Evolutionary conservation across 257 asterid genomes (phyloP), one percentile per base, ranked within the genome.

Genomic region (Solanum piurae): DNA sequence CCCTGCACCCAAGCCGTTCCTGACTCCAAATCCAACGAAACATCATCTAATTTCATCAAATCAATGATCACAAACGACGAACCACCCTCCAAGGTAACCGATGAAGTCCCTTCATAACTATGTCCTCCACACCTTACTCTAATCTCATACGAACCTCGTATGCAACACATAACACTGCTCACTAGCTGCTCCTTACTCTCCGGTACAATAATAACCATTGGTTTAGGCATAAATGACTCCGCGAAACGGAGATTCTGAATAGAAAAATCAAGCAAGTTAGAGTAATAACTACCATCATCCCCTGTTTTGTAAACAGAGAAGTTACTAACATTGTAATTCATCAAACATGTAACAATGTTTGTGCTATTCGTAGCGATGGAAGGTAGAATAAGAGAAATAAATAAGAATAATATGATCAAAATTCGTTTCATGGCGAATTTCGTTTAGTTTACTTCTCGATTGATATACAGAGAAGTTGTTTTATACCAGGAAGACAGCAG

Each of bases 91-190:
- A 40, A 49, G 14, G 93, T 87, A 11, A 90, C 82, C 1, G 94
- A 94, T 2, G 98, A 95, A 46, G 94, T 88, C 29, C 98, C 98
- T 91, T 95, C 98, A 7, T 95, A 95, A 88, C 98, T 94, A 34
- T 94, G 98, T 6, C 98, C 98, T 3, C 98, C 98, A n/a, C 93
- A 88, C 92, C 98, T 88, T 77, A 95, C 92, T 86, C 95, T 90
- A 3, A 95, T 93, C 82, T 93, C 98, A 88, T 85, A 90, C 0
- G 87, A 66, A 3, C 89, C 90, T 68, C 68, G 86, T 85, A 92
- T 75, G 87, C 93, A 92, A 40, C 98, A 95, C 13, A 72, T 2
- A 21, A 95, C 91, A 36, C 89, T 88, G 88, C 60, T 77, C 5
- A 89, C 86, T 5, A 95, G 89, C 94, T 94, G 89, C 38, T 90